These are phyloP conservation scores for Cutaneotrichosporon sp. DNA, from an alignment of 1,284 basidiomycete species.

Conservation along the genomic window DNA sequence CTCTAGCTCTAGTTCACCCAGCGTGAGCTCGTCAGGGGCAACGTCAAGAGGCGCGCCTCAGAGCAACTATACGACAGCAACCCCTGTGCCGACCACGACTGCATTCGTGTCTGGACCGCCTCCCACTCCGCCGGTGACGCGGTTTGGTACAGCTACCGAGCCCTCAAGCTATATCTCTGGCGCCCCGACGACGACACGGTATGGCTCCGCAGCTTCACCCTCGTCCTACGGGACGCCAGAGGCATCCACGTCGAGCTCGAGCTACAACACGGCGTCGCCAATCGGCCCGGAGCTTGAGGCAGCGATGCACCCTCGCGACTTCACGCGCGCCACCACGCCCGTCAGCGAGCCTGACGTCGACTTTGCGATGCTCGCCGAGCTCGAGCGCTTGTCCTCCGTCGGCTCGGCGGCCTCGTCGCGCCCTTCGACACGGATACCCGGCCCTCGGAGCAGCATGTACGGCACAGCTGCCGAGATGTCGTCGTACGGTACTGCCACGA, in stretches of 20 bases:
- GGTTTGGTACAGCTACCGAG: neutral
- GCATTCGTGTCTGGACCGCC: neutral
- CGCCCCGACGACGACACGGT: neutral
- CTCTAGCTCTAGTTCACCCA: too few species aligned
- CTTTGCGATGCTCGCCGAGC: slow-evolving; percentile 35
- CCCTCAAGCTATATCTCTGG: neutral
- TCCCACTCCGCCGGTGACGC: neutral
- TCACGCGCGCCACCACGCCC: slow-evolving; percentile 25
- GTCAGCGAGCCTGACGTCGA: slow-evolving; percentile 45
- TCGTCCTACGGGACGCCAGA: slow-evolving; percentile 1
- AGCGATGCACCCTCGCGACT: neutral
- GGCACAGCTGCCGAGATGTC: neutral
- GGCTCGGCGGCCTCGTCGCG: slow-evolving; percentile 10
- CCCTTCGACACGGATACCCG: neutral
- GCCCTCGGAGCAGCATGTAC: neutral
- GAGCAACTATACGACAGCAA: slow-evolving; percentile 1
- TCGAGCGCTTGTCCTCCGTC: slow-evolving; percentile 42
- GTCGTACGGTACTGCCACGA: slow-evolving; percentile 23
- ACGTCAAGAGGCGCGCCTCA: neutral
- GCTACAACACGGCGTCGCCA: slow-evolving; percentile 3
- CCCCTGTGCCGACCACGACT: neutral
- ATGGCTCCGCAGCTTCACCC: neutral
- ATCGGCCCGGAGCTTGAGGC: neutral
- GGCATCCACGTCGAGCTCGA: slow-evolving; percentile 1
- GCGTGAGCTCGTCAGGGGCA: neutral